Evolutionary conservation across 176 grass and related monocot genomes (phyloP).

Genomic region (Echinochloa phyllopogon): DNA sequence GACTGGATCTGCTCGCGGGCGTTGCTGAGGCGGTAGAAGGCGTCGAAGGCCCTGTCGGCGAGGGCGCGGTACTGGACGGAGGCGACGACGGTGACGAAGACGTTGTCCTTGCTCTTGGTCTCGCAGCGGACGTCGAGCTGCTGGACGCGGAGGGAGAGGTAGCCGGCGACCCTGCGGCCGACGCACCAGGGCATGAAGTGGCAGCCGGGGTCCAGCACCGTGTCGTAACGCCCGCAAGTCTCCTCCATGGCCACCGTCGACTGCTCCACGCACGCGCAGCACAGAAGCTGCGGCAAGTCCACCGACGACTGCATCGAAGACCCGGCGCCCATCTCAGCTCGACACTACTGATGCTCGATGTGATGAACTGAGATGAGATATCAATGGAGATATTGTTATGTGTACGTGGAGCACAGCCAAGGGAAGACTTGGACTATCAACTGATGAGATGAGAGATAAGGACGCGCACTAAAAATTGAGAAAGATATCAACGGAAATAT

Average conservation of each 20-base stretch:
- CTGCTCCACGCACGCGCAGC: conserved; percentile 46
- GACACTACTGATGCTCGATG: neutral
- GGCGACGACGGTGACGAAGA: conserved; percentile 57
- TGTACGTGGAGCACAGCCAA: neutral
- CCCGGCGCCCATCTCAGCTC: conserved; percentile 7
- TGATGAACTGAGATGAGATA: neutral
- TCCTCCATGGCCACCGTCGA: conserved; percentile 43
- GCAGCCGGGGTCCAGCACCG: conserved; percentile 40
- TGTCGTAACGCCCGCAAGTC: conserved; percentile 43
- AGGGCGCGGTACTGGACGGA: conserved; percentile 36
- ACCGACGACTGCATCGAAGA: neutral
- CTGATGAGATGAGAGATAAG: neutral
- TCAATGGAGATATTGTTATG: neutral
- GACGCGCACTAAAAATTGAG: neutral
- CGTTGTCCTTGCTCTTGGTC: conserved; percentile 63
- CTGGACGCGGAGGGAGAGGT: conserved; percentile 47
- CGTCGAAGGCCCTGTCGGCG: conserved; percentile 30
- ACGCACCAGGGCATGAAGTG: conserved; percentile 53
- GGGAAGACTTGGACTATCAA: neutral
- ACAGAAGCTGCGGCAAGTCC: neutral
- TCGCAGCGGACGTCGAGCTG: conserved; percentile 50
- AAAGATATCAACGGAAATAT: neutral
- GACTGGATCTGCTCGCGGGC: conserved; percentile 22
- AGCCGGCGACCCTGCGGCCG: conserved; percentile 34
- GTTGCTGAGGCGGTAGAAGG: conserved; percentile 41